These are phyloP conservation scores for Suillus alpinus DNA, from an alignment of 768 basidiomycete species.

Conservation along the genomic window DNA sequence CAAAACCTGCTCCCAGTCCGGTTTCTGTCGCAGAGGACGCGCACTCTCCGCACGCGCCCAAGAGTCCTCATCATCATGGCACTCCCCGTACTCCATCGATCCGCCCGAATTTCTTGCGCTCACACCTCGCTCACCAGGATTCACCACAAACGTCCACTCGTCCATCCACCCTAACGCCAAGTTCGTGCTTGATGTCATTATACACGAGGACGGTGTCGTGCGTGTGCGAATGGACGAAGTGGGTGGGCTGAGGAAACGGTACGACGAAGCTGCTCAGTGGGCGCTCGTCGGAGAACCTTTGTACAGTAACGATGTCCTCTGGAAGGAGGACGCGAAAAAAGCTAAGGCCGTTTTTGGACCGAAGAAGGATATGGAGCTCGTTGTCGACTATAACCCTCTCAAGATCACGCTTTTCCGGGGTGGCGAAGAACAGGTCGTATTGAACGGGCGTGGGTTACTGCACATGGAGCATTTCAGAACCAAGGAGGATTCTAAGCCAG, in stretches of 20 bases:
- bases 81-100: constrained; percentile 83
- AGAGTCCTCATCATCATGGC: constrained; percentile 59
- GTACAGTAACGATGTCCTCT: constrained; percentile 56
- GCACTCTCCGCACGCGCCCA: constrained; percentile 74
- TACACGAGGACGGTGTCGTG: constrained; percentile 86
- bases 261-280: constrained; percentile 92
- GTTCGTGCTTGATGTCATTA: constrained; percentile 78
- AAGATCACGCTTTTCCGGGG: constrained; percentile 67
- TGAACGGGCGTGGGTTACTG: constrained; percentile 86
- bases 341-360: constrained; percentile 64
- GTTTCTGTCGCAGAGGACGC: constrained; percentile 91
- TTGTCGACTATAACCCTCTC: constrained; percentile 74
- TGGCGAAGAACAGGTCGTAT: constrained; percentile 79
- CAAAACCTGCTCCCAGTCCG: constrained; percentile 92
- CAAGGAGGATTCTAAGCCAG: constrained; percentile 45
- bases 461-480: constrained; percentile 98
- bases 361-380: constrained; percentile 60
- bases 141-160: constrained; percentile 77
- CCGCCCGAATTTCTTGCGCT: constrained; percentile 47
- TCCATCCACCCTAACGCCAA: constrained; percentile 80
- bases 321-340: constrained; percentile 65
- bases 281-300: constrained; percentile 73
- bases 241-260: constrained; percentile 73
- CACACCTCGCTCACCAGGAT: constrained; percentile 51
- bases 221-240: constrained; percentile 93